Evolutionary conservation across 176 grass and related monocot species (phyloP).

Genomic region (Oryza coarctata): DNA sequence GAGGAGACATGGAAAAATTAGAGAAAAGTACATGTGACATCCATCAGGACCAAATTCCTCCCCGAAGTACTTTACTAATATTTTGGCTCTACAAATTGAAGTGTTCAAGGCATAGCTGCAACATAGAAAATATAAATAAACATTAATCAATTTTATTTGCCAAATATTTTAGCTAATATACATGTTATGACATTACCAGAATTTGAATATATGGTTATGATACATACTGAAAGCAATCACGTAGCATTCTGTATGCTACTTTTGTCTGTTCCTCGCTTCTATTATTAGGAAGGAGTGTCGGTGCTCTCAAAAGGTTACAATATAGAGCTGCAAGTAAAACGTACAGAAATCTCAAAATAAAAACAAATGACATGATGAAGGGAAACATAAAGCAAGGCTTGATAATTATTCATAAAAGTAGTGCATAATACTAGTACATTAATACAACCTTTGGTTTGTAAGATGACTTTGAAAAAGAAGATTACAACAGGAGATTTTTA

Average conservation of each 20-base stretch:
- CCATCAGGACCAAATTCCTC: slow-evolving; percentile 66
- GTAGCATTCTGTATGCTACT: slow-evolving; percentile 83
- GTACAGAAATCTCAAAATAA: background rate
- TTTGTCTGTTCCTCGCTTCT: slow-evolving; percentile 80
- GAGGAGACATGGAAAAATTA: slow-evolving; percentile 3
- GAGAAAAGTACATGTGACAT: slow-evolving; percentile 68
- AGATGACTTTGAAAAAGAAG: background rate
- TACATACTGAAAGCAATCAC: slow-evolving; percentile 77
- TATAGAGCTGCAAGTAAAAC: slow-evolving; percentile 64
- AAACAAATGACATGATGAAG: slow-evolving; percentile 12
- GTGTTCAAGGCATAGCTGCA: slow-evolving; percentile 84
- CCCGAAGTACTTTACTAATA: slow-evolving; percentile 81
- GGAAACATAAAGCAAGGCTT: slow-evolving; percentile 13
- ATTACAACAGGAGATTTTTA: background rate
- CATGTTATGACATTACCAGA: background rate
- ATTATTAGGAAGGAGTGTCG: slow-evolving; percentile 88
- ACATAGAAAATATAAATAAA: slow-evolving; percentile 31
- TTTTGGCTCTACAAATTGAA: slow-evolving; percentile 75
- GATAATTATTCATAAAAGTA: slow-evolving; percentile 22
- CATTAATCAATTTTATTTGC: slow-evolving; percentile 21
- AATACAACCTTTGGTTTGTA: background rate
- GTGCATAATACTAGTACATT: background rate
- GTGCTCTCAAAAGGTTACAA: slow-evolving; percentile 68
- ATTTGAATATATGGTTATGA: slow-evolving; percentile 17
- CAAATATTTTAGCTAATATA: slow-evolving; percentile 16